Base-by-base conservation (phyloP, 371 early-diverging fungal genomes). In the Nematocida sp. region DNA sequence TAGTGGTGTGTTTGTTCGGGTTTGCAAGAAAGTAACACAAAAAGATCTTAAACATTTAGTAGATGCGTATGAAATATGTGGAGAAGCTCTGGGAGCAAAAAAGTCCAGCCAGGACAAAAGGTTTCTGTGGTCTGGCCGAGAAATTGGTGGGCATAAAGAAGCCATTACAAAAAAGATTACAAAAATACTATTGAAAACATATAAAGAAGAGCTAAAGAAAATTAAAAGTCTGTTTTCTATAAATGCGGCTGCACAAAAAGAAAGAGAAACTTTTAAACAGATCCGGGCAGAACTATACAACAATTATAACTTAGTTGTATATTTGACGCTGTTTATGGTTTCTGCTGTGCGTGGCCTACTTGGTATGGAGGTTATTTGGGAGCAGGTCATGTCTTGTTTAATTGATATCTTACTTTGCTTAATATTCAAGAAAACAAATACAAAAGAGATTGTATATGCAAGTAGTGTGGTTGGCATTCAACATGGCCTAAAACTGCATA, bases 1-100 rank as follows among this genome's bases (percentile, higher is more conserved):
- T 11, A 78, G 71, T 4, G 71, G 80, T 57, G 80, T 78, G 9
- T 78, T 78, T 67, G 7, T 78, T 23, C 40, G 50, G 4, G 44
- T 67, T 11, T 42, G 70, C 6, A 66, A 67, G 42, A 69, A 70
- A 58, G 9, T 9, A n/a, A 58, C 27, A 6, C n/a, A 7, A 7
- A 58, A n/a, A 23, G 58, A 58, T 9, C 9, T 9, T 23, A 23
- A n/a, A 23, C 56, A 57, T 15, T 4, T 25, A 7, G 69, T 25
- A 15, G 11, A n/a, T 7, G 74, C 73, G 18, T 67, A 47, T 56
- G 80, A 78, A 55, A 57, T 78, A 42, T 55, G 56, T 45, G 80
- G 80, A 13, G 71, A 78, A 55, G 70, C 11, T 7, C 33, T 57
- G 11, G 80, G 71, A 62, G 55, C 15, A 55, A 66, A 70, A 23